Percentiles rank a stretch among this genome's conserved stretches.
phyloP scores from a whole-genome alignment of 129 eudicot species.

The Flaveria bidentis region DNA sequence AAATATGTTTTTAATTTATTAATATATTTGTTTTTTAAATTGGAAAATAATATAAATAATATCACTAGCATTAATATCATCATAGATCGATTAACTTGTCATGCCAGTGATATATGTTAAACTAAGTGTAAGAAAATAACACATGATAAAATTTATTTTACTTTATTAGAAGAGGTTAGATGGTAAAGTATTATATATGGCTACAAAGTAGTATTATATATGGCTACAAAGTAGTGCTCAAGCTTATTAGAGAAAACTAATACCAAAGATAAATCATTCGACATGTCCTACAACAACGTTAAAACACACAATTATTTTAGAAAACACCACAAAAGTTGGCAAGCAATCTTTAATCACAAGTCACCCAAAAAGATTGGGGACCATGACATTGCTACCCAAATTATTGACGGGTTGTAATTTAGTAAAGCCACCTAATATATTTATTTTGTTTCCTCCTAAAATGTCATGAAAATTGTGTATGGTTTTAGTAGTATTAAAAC shows the following conservation, averaged over 20 bases:
- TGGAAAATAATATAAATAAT: too few species aligned
- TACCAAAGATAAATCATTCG: not conserved
- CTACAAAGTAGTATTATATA: too few species aligned
- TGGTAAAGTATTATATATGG: not conserved
- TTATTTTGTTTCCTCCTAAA: not conserved
- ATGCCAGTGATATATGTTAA: too few species aligned
- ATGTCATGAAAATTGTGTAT: too few species aligned
- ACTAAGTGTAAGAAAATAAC: too few species aligned
- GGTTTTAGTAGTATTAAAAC: too few species aligned
- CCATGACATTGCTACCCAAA: not conserved
- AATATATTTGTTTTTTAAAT: too few species aligned
- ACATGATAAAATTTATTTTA: too few species aligned
- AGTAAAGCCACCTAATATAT: not conserved
- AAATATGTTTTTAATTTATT: too few species aligned
- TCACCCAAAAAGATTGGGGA: not conserved
- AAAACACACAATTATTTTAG: not conserved
- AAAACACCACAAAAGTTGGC: not conserved
- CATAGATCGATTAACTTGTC: too few species aligned
- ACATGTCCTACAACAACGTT: not conserved
- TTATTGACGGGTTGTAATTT: not conserved
- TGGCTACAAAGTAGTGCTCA: too few species aligned
- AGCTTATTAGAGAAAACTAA: not conserved
- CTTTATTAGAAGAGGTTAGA: not conserved
- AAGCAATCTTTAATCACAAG: not conserved
- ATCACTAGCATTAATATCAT: too few species aligned